Evolutionary conservation across 2,329 filamentous ascomycete genomes (phyloP).

Genomic region (Sporothrix luriei): DNA sequence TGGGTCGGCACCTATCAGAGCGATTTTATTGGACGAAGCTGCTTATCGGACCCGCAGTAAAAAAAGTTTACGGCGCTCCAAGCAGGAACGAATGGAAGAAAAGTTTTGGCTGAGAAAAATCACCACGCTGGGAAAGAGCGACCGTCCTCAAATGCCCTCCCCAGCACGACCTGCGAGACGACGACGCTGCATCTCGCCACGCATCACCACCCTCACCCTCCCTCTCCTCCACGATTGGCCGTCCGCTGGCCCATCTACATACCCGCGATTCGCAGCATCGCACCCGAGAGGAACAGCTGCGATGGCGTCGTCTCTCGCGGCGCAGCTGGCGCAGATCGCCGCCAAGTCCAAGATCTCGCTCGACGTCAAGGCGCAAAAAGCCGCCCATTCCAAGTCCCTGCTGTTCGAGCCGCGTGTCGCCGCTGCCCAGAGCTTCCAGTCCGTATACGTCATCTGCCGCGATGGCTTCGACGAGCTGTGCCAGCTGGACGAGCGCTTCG

Average conservation of each 20-base stretch:
- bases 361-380: constrained; percentile 89
- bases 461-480: constrained; percentile 93
- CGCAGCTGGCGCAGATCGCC: constrained; percentile 91
- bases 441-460: constrained; percentile 80
- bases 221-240: not conserved
- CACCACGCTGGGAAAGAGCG: constrained; percentile 18
- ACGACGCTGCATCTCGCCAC: constrained; percentile 24
- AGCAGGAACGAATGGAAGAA: constrained; percentile 24
- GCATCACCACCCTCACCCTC: not conserved
- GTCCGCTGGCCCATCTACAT: not conserved
- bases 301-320: constrained; percentile 69
- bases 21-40: constrained; percentile 20
- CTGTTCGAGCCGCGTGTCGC: constrained; percentile 88
- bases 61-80: constrained; percentile 23
- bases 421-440: constrained; percentile 85
- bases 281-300: constrained; percentile 11
- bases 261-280: not conserved
- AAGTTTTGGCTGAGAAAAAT: constrained; percentile 31
- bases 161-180: constrained; percentile 22
- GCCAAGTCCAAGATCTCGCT: constrained; percentile 86
- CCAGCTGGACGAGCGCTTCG: constrained; percentile 78
- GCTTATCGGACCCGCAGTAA: constrained; percentile 30
- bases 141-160: constrained; percentile 18
- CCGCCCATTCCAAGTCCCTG: constrained; percentile 88
- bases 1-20: constrained; percentile 19